Evolutionary conservation across 805 yeast species (phyloP), one percentile per base, ranked within the genome.

Genomic region (Ogataea allantospora): DNA sequence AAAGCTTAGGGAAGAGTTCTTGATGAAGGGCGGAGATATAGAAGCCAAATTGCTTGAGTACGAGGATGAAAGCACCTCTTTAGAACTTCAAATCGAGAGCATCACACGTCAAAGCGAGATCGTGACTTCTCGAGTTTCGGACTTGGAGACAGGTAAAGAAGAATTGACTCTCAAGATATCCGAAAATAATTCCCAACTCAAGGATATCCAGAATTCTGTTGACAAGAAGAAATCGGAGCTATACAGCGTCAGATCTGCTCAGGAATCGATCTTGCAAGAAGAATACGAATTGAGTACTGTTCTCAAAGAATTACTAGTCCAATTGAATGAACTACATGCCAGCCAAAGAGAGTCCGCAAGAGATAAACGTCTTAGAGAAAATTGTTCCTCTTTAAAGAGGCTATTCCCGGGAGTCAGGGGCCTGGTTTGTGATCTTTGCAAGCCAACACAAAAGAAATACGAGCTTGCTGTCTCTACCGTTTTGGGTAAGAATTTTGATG

Each of bases 391-490:
- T 38, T 63, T 93, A 37, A 81, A 77, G 50, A 78, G 87, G 52
- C 60, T 82, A n/a, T 75, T 83, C 46, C 93, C 95, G 1, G 88
- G 95, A 4, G 95, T 93, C 3, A 73, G 73, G 48, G 98, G 97
- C 3, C 60, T 88, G 8, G 78, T 91, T 4, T 73, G 78, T 47
- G 96, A 88, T 52, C 67, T 89, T 17, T 84, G 91, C 30, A 77
- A 78, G 39, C 95, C 96, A 14, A 70, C 76, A 36, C 82, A 82
- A 48, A 76, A 76, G 40, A 82, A 77, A 50, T 88, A 78, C 57
- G 88, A 83, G 32, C 49, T 68, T 5, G 95, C 96, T 0, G 71
- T 88, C 24, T 75, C 83, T 21, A 82, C 91, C 0, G 75, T 84
- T 5, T 65, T 93, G 19, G 98, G 97, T 7, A 73, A 76, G 42